These are phyloP conservation scores for Lasiodiplodia sp. DNA, from an alignment of 2,329 filamentous ascomycete genomes.

Conservation along the genomic window DNA sequence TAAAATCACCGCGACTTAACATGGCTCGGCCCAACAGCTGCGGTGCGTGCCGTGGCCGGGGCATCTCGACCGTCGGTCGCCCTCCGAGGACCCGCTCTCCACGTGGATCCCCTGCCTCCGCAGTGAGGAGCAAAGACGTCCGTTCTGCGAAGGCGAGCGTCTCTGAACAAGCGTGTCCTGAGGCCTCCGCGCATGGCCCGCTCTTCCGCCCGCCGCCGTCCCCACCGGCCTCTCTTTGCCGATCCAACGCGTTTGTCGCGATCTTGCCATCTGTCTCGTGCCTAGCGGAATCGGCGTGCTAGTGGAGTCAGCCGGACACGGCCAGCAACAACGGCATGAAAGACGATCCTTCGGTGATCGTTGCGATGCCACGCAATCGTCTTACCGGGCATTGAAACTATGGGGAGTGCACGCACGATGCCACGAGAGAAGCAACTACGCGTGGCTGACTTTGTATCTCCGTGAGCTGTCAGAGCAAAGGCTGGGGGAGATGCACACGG, in stretches of 20 bases:
- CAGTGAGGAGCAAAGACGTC: not conserved
- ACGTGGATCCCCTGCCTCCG: slow-evolving; percentile 8
- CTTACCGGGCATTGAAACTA: not conserved
- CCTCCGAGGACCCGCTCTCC: slow-evolving; percentile 17
- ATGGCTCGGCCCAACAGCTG: not conserved
- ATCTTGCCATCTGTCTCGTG: slow-evolving; percentile 16
- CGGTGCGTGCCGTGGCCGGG: slow-evolving; percentile 5
- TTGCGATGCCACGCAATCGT: not conserved
- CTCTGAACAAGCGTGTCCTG: not conserved
- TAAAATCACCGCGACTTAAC: slow-evolving; percentile 11
- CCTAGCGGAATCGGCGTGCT: not conserved
- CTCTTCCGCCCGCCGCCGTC: not conserved
- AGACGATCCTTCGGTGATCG: not conserved
- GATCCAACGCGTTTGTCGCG: slow-evolving; percentile 5
- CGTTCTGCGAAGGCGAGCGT: not conserved
- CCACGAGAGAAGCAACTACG: not conserved
- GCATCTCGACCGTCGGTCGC: not conserved
- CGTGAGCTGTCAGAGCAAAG: not conserved
- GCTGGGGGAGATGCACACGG: not conserved
- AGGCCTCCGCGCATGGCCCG: not conserved
- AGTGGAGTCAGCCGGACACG: slow-evolving; percentile 5
- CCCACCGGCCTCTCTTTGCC: not conserved
- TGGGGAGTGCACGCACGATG: not conserved
- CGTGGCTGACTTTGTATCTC: not conserved
- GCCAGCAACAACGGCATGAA: not conserved